These are phyloP conservation scores for Pestalotiopsis sp. DNA, from an alignment of 2,329 filamentous ascomycete genomes.

Conservation along the genomic window DNA sequence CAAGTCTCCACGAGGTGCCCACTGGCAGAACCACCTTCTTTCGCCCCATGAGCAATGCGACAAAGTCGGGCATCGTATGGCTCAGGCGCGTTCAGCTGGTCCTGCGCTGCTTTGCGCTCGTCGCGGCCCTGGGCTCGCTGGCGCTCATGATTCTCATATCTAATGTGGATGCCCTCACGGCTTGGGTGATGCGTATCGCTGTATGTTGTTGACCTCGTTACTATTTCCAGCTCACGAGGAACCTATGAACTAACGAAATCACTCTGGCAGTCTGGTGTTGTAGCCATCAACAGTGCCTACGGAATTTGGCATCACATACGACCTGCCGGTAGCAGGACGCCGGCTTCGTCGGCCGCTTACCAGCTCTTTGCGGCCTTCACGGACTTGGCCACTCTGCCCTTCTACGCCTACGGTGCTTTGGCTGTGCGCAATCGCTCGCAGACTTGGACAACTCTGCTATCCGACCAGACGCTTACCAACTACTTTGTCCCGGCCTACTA, in stretches of 20 bases:
- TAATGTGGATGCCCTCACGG: conserved; percentile 63
- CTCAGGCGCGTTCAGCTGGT: conserved; percentile 70
- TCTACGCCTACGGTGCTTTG: conserved; percentile 59
- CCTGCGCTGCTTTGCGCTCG: conserved; percentile 67
- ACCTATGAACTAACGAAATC: background rate
- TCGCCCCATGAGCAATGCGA: conserved; percentile 68
- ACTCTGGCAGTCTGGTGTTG: conserved; percentile 69
- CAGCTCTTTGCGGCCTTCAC: conserved; percentile 79
- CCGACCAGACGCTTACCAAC: conserved; percentile 54
- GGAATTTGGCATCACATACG: conserved; percentile 79
- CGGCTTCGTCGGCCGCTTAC: conserved; percentile 84
- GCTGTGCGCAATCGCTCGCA: conserved; percentile 45
- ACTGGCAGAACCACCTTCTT: conserved; percentile 63
- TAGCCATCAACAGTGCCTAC: conserved; percentile 73
- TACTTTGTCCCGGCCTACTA: conserved; percentile 70
- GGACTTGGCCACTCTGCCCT: conserved; percentile 60
- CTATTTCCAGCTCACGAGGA: conserved; percentile 18
- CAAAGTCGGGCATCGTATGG: conserved; percentile 72
- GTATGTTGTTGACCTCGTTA: conserved; percentile 51
- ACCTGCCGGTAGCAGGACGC: conserved; percentile 69
- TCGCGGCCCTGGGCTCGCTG: conserved; percentile 72
- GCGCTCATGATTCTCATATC: conserved; percentile 78
- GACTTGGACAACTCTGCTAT: conserved; percentile 71
- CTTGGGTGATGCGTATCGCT: conserved; percentile 77
- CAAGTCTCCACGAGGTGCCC: conserved; percentile 64